Evolutionary conservation across 805 yeast species (phyloP).

Genomic region (Pichia scutulata): DNA sequence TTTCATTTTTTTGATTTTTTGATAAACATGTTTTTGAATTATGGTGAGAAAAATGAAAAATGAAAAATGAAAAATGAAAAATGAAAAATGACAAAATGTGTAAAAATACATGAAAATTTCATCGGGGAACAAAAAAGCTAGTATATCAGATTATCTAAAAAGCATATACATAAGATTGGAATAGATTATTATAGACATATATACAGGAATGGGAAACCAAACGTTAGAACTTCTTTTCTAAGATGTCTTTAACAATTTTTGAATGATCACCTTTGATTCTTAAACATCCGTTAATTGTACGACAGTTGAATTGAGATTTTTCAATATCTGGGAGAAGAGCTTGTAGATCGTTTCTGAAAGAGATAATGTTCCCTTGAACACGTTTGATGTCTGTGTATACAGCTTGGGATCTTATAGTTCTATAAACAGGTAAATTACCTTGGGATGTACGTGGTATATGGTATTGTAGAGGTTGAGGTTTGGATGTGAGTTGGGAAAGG

Average conservation of each 20-base stretch:
- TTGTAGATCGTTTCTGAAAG: constrained; percentile 60
- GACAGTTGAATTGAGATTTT: constrained; percentile 36
- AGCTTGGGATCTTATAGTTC: constrained; percentile 53
- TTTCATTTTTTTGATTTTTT: no score
- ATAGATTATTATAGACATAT: neutral
- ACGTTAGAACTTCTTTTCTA: constrained; percentile 25
- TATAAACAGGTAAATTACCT: constrained; percentile 79
- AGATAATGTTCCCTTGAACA: constrained; percentile 59
- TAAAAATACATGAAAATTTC: neutral
- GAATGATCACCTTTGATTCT: constrained; percentile 42
- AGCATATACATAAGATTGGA: no score
- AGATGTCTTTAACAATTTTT: constrained; percentile 28
- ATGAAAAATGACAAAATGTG: no score
- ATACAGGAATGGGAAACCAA: neutral
- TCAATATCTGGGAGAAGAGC: constrained; percentile 40
- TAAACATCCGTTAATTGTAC: constrained; percentile 45
- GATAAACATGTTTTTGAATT: no score
- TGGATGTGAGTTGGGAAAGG: constrained; percentile 18
- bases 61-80: neutral
- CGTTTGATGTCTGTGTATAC: constrained; percentile 68
- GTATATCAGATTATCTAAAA: neutral
- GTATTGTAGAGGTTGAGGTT: constrained; percentile 35
- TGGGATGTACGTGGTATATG: constrained; percentile 42
- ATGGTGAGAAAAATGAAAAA: no score
- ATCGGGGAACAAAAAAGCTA: neutral